A percentile compares a stretch with the other conserved stretches of the same genome.
phyloP scores from a whole-genome alignment of 208 protist species.

The Leishmania tropica region DNA sequence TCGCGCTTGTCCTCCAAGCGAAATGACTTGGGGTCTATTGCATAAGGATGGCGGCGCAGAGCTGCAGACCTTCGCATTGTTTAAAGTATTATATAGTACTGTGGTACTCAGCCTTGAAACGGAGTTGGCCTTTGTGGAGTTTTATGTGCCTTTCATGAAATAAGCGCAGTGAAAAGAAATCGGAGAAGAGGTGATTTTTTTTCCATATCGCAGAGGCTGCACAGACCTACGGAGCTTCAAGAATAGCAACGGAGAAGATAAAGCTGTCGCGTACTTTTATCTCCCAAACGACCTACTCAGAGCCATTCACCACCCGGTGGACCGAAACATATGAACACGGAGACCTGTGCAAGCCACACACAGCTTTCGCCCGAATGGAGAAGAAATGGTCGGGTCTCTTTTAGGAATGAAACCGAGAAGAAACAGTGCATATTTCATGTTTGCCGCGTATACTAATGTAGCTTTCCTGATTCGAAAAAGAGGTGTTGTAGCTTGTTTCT shows the following conservation, averaged over 20 bases:
- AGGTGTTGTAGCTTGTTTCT: background rate
- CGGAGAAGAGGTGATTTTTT: background rate
- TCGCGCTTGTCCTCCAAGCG: conserved; percentile 21
- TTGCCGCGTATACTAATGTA: background rate
- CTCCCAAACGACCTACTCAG: background rate
- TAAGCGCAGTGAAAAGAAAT: background rate
- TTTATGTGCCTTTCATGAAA: background rate
- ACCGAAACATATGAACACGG: background rate
- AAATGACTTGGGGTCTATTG: conserved; percentile 45
- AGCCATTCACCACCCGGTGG: background rate
- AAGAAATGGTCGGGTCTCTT: background rate
- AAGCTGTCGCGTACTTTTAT: background rate
- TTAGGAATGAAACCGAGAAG: background rate
- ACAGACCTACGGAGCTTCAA: background rate
- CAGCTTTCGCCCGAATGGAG: background rate
- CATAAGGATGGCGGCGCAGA: conserved; percentile 48
- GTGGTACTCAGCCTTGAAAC: background rate
- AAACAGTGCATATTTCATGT: background rate
- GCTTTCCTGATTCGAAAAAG: background rate
- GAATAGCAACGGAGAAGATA: background rate
- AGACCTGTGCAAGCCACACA: background rate
- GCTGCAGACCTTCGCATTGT: background rate
- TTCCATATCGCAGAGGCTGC: background rate
- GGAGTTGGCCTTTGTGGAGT: background rate
- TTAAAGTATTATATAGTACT: too few relatives aligned